These are phyloP conservation scores for Wickerhamomyces alni DNA, from an alignment of 805 yeast genomes.

Conservation along the genomic window DNA sequence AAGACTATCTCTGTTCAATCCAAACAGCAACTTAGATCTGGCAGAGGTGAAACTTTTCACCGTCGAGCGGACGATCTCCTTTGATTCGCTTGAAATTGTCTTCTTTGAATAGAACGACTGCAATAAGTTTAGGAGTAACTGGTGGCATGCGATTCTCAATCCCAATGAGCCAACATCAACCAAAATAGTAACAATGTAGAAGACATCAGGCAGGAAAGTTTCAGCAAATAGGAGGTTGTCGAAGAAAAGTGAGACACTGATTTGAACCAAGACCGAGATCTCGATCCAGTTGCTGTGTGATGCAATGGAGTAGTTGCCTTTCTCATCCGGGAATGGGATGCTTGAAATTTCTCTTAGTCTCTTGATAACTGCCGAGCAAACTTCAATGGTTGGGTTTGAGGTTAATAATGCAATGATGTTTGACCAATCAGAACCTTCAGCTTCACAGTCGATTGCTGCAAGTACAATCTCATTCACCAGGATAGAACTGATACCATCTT, in stretches of 20 bases:
- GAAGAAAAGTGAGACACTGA: slow-evolving; percentile 61
- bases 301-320: slow-evolving; percentile 38
- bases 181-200: slow-evolving; percentile 58
- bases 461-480: slow-evolving; percentile 70
- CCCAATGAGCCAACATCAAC: slow-evolving; percentile 45
- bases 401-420: slow-evolving; percentile 57
- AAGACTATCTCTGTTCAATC: slow-evolving; percentile 51
- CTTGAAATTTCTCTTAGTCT: slow-evolving; percentile 51
- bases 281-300: slow-evolving; percentile 63
- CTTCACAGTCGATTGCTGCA: slow-evolving; percentile 68
- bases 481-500: slow-evolving; percentile 49
- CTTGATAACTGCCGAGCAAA: slow-evolving; percentile 58
- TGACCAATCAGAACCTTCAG: slow-evolving; percentile 68
- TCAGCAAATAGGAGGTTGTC: slow-evolving; percentile 59
- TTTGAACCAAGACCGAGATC: slow-evolving; percentile 57
- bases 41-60: slow-evolving; percentile 43
- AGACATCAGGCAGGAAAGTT: slow-evolving; percentile 63
- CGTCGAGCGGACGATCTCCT: slow-evolving; percentile 38
- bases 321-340: slow-evolving; percentile 38
- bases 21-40: slow-evolving; percentile 62
- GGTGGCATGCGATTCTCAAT: slow-evolving; percentile 55
- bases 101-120: slow-evolving; percentile 63
- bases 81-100: slow-evolving; percentile 35
- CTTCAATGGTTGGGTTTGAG: slow-evolving; percentile 61
- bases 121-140: slow-evolving; percentile 56